Conservation (phyloP, 768 basidiomycete species). For the Leucosporidium yakuticum region DNA sequence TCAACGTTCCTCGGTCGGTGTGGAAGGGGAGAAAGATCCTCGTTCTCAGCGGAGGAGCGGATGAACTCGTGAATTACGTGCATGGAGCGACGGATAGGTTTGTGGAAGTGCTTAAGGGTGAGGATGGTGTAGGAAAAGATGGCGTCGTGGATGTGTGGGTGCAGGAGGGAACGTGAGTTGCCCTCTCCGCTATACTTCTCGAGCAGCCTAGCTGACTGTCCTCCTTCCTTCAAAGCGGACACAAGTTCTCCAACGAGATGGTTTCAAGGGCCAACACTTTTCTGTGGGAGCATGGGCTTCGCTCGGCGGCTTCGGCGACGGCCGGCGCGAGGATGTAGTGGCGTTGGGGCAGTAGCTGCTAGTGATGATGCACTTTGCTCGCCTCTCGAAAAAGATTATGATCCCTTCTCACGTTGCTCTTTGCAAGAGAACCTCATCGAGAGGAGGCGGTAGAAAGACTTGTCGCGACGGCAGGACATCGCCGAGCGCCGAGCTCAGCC, state of each 20-base stretch:
- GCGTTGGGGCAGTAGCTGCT: no score
- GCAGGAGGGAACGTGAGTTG: conserved; percentile 22
- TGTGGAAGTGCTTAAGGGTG: conserved; percentile 45
- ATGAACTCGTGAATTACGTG: conserved; percentile 52
- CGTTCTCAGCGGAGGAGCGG: conserved; percentile 61
- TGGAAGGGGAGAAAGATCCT: conserved; percentile 61
- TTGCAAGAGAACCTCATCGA: no score
- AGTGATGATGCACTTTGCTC: no score
- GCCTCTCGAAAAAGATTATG: no score
- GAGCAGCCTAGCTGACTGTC: neutral
- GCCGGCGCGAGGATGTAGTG: no score
- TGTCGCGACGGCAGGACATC: no score
- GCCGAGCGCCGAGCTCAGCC: no score
- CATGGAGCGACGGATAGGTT: conserved; percentile 56
- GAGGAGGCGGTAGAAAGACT: no score
- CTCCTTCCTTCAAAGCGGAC: conserved; percentile 50
- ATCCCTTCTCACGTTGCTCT: no score
- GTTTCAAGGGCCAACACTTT: conserved; percentile 46
- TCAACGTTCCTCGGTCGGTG: neutral
- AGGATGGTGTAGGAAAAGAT: neutral
- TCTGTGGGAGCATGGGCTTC: conserved; percentile 30
- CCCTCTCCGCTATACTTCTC: neutral
- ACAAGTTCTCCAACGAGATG: conserved; percentile 62
- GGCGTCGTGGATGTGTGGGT: conserved; percentile 16
- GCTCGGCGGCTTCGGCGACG: no score